Percentiles rank a stretch among this genome's conserved stretches.
phyloP scores from a whole-genome alignment of 1,139 yeast species.

The Magnusiomyces tetraspermus region DNA sequence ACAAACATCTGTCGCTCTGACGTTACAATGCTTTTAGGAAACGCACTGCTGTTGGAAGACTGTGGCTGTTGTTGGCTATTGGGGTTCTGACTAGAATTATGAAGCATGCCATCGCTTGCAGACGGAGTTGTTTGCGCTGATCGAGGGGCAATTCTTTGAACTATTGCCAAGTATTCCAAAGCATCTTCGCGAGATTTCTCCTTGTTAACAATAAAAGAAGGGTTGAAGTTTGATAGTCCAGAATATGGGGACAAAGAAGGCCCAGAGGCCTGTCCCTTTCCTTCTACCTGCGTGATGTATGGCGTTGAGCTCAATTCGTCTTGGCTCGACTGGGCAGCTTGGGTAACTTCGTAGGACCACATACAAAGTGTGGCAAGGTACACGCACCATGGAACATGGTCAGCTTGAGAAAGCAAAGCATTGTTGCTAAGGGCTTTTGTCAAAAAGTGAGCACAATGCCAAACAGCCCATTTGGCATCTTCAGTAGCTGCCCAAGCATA shows the following conservation, averaged over 20 bases:
- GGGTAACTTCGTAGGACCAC: constrained; percentile 24
- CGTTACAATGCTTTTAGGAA: neutral
- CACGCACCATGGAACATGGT: constrained; percentile 25
- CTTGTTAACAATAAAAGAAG: neutral
- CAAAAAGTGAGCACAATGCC: constrained; percentile 26
- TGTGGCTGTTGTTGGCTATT: neutral
- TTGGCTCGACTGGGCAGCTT: constrained; percentile 7
- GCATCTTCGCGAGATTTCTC: constrained; percentile 14
- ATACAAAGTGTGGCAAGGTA: constrained; percentile 23
- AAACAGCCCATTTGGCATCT: constrained; percentile 25
- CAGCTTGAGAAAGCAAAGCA: constrained; percentile 22
- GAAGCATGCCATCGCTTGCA: neutral
- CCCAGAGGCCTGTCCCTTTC: too few species aligned
- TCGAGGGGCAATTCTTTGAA: constrained; percentile 16
- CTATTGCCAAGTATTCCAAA: constrained; percentile 16
- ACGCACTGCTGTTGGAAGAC: constrained; percentile 2
- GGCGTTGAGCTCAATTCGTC: constrained; percentile 5
- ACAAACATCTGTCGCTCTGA: constrained; percentile 10
- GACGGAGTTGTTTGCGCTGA: constrained; percentile 9
- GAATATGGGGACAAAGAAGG: too few species aligned
- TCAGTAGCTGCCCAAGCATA: constrained; percentile 23
- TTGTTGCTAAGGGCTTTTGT: constrained; percentile 20
- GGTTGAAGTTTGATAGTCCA: too few species aligned
- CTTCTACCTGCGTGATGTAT: constrained; percentile 1
- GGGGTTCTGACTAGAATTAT: too few species aligned